These are phyloP conservation scores for Pythium rishiriense DNA, from an alignment of 352 stramenopile genomes.

Conservation along the genomic window DNA sequence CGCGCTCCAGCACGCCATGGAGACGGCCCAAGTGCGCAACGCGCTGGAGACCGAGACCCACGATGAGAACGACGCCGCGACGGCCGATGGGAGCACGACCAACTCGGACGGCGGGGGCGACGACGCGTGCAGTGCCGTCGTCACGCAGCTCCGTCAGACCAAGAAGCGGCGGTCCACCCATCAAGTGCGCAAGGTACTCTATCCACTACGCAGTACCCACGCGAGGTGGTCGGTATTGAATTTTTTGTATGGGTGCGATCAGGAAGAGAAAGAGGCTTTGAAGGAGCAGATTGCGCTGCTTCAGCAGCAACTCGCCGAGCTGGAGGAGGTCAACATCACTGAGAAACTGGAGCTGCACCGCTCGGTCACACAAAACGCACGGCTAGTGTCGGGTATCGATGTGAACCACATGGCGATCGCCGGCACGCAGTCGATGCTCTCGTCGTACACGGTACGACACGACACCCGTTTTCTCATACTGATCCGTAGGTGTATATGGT, in stretches of 20 bases:
- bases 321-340: constrained; percentile 5
- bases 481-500: too few relatives aligned
- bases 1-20: constrained; percentile 15
- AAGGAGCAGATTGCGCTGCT: constrained; percentile 18
- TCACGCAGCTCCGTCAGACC: background rate
- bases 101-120: constrained; percentile 17
- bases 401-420: constrained; percentile 20
- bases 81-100: constrained; percentile 12
- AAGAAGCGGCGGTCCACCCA: constrained; percentile 27
- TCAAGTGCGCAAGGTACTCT: constrained; percentile 27
- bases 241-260: background rate
- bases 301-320: constrained; percentile 1
- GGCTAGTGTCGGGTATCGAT: constrained; percentile 7
- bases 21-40: constrained; percentile 9
- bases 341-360: constrained; percentile 19
- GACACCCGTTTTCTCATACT: background rate
- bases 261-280: constrained; percentile 24
- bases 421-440: constrained; percentile 26
- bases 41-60: background rate
- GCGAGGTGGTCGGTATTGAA: too few relatives aligned
- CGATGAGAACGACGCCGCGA: background rate
- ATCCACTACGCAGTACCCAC: too few relatives aligned
- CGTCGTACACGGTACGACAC: constrained; percentile 11
- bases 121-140: background rate
- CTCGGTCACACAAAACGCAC: background rate